A percentile compares a stretch with the other conserved stretches of the same genome.
Conservation (phyloP, 2,329 filamentous ascomycete species). For the Monosporascus sp. region DNA sequence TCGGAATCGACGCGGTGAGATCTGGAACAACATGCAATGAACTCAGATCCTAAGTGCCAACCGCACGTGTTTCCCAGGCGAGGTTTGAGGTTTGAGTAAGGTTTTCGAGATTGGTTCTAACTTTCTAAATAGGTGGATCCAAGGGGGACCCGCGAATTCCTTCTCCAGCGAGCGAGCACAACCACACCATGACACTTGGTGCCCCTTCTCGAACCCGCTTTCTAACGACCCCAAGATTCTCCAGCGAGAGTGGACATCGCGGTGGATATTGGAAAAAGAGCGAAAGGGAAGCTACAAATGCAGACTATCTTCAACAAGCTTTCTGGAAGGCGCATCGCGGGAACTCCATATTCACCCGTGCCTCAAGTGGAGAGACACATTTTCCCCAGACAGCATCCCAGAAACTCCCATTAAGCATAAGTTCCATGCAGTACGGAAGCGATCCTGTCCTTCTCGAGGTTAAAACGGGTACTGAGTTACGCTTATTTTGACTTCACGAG, state of each 20-base stretch:
- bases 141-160: background rate
- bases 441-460: too few relatives aligned
- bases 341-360: conserved; percentile 1
- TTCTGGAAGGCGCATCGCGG: background rate
- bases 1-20: background rate
- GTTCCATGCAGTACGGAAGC: too few relatives aligned
- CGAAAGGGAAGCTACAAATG: background rate
- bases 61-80: background rate
- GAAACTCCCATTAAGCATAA: background rate
- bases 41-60: background rate
- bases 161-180: background rate
- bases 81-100: background rate
- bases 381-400: background rate
- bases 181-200: background rate
- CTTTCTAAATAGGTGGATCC: background rate
- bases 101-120: background rate
- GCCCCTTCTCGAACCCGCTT: background rate
- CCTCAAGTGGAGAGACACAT: background rate
- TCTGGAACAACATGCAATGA: background rate
- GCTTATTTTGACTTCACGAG: too few relatives aligned
- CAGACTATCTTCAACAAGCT: background rate
- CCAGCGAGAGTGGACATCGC: background rate
- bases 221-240: background rate
- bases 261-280: background rate
- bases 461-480: too few relatives aligned